phyloP scores from a whole-genome alignment of 805 yeast genomes.

The Saccharomycopsis microspora region DNA sequence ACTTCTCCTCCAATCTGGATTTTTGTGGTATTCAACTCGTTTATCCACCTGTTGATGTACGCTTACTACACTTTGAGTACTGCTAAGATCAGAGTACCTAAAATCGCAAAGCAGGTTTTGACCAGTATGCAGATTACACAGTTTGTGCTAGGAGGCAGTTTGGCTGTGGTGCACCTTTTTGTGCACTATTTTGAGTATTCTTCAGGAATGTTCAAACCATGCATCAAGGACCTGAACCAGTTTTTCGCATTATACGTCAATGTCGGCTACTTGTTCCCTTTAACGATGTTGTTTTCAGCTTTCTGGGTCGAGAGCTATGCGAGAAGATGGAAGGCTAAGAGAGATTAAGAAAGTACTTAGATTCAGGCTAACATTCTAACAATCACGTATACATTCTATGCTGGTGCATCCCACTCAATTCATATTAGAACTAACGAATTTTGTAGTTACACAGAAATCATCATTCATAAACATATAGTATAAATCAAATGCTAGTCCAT shows the following conservation, averaged over 20 bases:
- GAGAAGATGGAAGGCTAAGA: background rate
- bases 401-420: no score
- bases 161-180: conserved; percentile 55
- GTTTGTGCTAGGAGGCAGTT: conserved; percentile 55
- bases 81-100: conserved; percentile 46
- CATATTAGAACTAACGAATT: no score
- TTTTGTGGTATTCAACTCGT: conserved; percentile 70
- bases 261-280: conserved; percentile 54
- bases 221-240: conserved; percentile 48
- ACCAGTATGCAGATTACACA: conserved; percentile 62
- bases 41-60: conserved; percentile 68
- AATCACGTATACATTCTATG: no score
- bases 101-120: conserved; percentile 41
- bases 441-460: no score
- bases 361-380: no score
- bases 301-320: conserved; percentile 52
- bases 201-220: conserved; percentile 31
- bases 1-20: conserved; percentile 73
- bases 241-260: conserved; percentile 52
- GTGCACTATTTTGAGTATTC: conserved; percentile 43
- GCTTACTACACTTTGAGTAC: conserved; percentile 54
- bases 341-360: no score
- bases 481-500: no score
- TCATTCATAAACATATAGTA: no score
- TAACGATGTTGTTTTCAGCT: conserved; percentile 53